Base-by-base conservation (phyloP, 768 basidiomycete genomes). In the Pleurotus giganteus region DNA sequence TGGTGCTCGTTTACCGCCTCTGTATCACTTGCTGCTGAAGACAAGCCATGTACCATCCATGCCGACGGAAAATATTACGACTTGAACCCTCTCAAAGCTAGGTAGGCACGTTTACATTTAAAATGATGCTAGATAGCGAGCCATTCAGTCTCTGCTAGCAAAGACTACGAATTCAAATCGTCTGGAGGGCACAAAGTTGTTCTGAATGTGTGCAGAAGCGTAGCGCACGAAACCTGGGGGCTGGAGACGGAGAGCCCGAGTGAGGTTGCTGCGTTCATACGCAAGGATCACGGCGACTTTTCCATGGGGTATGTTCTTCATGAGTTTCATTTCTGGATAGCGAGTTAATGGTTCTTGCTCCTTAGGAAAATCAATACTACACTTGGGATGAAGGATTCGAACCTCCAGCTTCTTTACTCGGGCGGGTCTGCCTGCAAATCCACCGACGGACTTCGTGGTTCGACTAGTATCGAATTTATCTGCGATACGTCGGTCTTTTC, bases 391-490 rank as follows among this genome's bases (percentile, higher is more conserved):
- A 80, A 27, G 66, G 80, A 47, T 78, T 88, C 19, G 63, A 85
- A 54, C 26, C 66, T 91, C 41, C 70, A 78, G 31, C 72, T 89
- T 58, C 72, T 80, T 3, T 51, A 7, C 71, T 79, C 31, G 91
- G 92, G 11, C 88, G 89, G 0, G 68, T 69, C 1, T 94, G 91
- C 60, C 73, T 13, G 73, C 73, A 15, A 65, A 49, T 58, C 58
- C 15, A 51, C 65, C 19, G 63, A 66, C 36, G 62, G 74, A 23
- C 60, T 79, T 34, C 74, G 70, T 19, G 88, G 82, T 6, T 88
- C 87, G 4, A 81, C 90, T 2, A 77, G 83, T 19, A 79, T 94
- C 31, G 78, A 87, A 57, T 94, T 94, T 63, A 74, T 88, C 24
- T 95, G 93, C 66, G 90, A 91, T 57, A 74, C 73, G 9, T 76